phyloP scores from a whole-genome alignment of 176 grass and related monocot genomes.

The Musa beccarii region DNA sequence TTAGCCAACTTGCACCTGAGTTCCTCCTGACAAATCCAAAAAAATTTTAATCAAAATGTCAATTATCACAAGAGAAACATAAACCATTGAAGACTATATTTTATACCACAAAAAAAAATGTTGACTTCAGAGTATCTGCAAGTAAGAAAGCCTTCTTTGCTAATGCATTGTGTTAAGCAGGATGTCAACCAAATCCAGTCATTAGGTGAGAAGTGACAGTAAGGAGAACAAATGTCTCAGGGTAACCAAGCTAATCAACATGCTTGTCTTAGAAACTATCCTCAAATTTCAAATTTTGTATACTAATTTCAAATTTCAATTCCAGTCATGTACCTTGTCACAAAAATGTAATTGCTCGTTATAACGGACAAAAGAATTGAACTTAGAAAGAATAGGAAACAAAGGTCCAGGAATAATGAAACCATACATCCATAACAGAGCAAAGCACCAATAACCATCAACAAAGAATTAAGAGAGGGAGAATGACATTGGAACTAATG shows the following conservation, averaged over 20 bases:
- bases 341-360: not conserved
- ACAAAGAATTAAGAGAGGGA: too few species aligned
- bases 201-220: not conserved
- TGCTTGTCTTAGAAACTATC: not conserved
- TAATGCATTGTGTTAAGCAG: not conserved
- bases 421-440: too few species aligned
- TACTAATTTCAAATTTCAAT: not conserved
- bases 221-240: not conserved
- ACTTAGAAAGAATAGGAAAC: too few species aligned
- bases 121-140: not conserved
- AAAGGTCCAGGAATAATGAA: too few species aligned
- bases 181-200: not conserved
- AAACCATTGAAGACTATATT: not conserved
- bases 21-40: slow-evolving; percentile 44
- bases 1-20: slow-evolving; percentile 46
- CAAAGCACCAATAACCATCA: too few species aligned
- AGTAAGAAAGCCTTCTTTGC: not conserved
- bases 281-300: not conserved
- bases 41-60: slow-evolving; percentile 6
- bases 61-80: slow-evolving; percentile 8
- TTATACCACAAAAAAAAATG: not conserved
- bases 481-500: too few species aligned
- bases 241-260: not conserved
- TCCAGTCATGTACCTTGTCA: not conserved
- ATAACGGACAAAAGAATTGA: too few species aligned